phyloP scores from a whole-genome alignment of 176 grass and related monocot genomes.

The Oryza glaberrima region DNA sequence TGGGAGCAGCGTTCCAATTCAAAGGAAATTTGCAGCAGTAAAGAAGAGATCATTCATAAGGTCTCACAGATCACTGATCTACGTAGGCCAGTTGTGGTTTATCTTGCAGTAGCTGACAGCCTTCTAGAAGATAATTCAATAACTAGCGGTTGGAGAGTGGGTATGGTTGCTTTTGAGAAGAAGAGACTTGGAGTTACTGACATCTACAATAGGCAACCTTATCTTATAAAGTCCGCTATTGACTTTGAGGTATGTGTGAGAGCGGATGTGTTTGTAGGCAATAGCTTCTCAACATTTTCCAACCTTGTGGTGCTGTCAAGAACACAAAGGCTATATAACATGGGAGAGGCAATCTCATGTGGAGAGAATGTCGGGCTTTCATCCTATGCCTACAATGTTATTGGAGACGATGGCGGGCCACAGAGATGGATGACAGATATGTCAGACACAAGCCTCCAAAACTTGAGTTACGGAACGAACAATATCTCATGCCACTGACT shows the following conservation, averaged over 20 bases:
- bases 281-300: constrained; percentile 99
- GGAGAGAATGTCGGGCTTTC: constrained; percentile 50
- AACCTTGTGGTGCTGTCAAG: constrained; percentile 82
- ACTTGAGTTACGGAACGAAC: constrained; percentile 83
- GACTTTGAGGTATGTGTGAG: constrained; percentile 92
- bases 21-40: constrained; percentile 93
- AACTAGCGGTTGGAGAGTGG: constrained; percentile 91
- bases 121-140: constrained; percentile 89
- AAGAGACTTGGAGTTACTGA: constrained; percentile 82
- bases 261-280: constrained; percentile 87
- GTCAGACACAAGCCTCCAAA: constrained; percentile 69
- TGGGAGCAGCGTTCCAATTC: constrained; percentile 72
- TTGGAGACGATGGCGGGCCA: constrained; percentile 54
- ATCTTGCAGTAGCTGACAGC: constrained; percentile 94
- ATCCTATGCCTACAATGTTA: constrained; percentile 89
- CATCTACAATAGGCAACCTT: constrained; percentile 76
- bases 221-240: constrained; percentile 97
- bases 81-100: constrained; percentile 69
- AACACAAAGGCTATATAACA: constrained; percentile 70
- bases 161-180: constrained; percentile 88
- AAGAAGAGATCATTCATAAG: constrained; percentile 89
- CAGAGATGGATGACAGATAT: constrained; percentile 92
- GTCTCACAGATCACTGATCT: constrained; percentile 80
- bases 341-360: constrained; percentile 71
- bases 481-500: constrained; percentile 80